Base-by-base conservation (phyloP, 495 filamentous ascomycete genomes). In the Friedmanniomyces endolithicus region DNA sequence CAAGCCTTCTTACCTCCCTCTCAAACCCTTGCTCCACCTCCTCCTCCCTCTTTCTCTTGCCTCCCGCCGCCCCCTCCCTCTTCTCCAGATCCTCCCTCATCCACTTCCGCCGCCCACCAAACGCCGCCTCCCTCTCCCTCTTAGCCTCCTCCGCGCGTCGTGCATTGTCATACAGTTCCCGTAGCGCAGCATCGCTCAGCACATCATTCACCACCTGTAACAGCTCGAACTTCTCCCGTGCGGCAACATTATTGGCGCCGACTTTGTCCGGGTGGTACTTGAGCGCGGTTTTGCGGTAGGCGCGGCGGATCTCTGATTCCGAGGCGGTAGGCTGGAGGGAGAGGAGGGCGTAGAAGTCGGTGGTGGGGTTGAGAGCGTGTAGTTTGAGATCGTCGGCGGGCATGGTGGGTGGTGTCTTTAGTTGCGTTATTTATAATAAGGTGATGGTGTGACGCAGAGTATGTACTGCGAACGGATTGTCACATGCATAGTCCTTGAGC, bases 181-280 rank as follows among this genome's bases (percentile, higher is more conserved):
- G 78, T 8, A 80, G 68, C 0, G 73, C 70, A 0, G 79, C 70
- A 58, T 87, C 82, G 0, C 75, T 77, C 39, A 88, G 76, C 0
- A 88, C 77, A 70, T 87, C 84, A 70, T 83, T 75, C 33, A 83
- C 85, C 58, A 85, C 79, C 45, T 80, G 78, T 16, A 87, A 73
- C n/a, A 81, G 73, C 61, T 88, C 81, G 65, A 88, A 90, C 63
- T 79, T 85, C 53, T 85, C 83, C 55, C 80, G 75, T 29, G 82
- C 81, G 37, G 71, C 72, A 11, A 71, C 64, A 31, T 80, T 73
- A 63, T 77, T 77, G 37, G 75, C 68, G 64, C 84, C 77, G 48
- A 58, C 59, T 70, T 84, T 85, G 74, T 94, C 90, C 11, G 92
- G 92, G 67, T 98, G 92, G 66, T 88, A 87, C 67, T 85, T 88